Evolutionary conservation across 1,284 basidiomycete species (phyloP).

Genomic region (Cryptococcus maquisensis): DNA sequence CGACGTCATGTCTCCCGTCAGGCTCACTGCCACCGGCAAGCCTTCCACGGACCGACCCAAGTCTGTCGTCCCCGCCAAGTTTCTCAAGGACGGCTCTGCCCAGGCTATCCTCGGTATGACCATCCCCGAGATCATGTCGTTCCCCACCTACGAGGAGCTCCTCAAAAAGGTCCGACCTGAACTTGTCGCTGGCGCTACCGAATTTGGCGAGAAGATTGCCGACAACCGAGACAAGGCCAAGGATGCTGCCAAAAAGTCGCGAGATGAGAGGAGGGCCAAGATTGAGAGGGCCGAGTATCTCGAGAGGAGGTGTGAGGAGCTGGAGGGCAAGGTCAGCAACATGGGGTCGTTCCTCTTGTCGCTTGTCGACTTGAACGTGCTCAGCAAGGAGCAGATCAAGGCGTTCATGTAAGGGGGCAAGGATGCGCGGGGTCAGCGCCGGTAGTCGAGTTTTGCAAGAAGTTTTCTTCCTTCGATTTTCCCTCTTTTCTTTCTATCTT

Average conservation of each 20-base stretch:
- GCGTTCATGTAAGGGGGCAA: constrained; percentile 3
- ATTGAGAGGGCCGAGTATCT: constrained; percentile 29
- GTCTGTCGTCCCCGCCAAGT: constrained; percentile 39
- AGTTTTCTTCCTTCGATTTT: background rate
- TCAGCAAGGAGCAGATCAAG: constrained; percentile 25
- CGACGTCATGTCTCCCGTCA: constrained; percentile 9
- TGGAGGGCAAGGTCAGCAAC: constrained; percentile 20
- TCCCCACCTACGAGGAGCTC: constrained; percentile 28
- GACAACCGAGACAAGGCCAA: constrained; percentile 41
- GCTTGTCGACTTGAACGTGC: constrained; percentile 26
- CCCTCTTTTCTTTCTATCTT: background rate
- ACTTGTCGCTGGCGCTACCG: constrained; percentile 23
- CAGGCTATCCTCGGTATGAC: constrained; percentile 33
- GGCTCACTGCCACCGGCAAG: constrained; percentile 33
- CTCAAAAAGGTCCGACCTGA: constrained; percentile 26
- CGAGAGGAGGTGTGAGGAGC: constrained; percentile 32
- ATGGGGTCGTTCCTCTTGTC: constrained; percentile 23
- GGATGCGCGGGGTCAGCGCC: too few species aligned
- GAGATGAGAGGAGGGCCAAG: constrained; percentile 38
- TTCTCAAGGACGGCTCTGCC: constrained; percentile 37
- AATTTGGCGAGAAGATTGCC: constrained; percentile 39
- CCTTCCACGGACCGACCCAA: constrained; percentile 38
- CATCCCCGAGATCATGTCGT: constrained; percentile 26
- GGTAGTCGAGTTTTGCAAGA: background rate
- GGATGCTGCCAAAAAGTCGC: constrained; percentile 41